Evolutionary conservation across 1,284 basidiomycete genomes (phyloP).

Genomic region (Phellopilus nigrolimitatus): DNA sequence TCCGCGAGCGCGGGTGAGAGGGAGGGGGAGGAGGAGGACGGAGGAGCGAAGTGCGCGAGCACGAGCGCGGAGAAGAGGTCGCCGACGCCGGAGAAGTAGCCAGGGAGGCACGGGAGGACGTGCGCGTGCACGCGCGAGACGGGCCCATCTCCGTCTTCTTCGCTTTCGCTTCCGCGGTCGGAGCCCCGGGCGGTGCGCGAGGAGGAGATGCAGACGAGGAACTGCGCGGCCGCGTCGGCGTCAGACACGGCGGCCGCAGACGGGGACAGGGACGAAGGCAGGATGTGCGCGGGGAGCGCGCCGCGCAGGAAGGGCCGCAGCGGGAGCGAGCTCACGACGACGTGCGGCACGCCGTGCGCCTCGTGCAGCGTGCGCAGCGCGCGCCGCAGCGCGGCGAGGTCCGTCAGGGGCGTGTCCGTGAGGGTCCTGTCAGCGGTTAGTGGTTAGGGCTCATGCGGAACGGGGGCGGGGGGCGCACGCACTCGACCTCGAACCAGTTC

Average conservation of each 20-base stretch:
- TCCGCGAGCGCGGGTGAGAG: too few species aligned
- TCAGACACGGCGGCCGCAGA: too few species aligned
- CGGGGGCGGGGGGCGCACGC: too few species aligned
- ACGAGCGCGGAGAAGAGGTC: conserved; percentile 96
- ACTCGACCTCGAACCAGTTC: conserved; percentile 99
- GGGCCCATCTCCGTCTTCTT: too few species aligned
- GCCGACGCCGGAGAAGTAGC: conserved; percentile 95
- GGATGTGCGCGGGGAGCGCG: conserved; percentile 42
- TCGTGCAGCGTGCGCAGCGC: conserved; percentile 77
- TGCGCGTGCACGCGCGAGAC: conserved; percentile 57
- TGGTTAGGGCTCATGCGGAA: too few species aligned
- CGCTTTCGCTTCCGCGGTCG: conserved; percentile 18
- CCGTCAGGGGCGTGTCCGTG: conserved; percentile 65
- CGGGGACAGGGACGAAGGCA: too few species aligned
- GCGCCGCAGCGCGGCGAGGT: conserved; percentile 57
- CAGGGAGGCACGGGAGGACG: conserved; percentile 76
- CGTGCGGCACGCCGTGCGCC: conserved; percentile 72
- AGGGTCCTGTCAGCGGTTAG: conserved; percentile 65
- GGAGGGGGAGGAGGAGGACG: too few species aligned
- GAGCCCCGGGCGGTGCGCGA: conserved; percentile 31
- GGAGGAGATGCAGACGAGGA: conserved; percentile 77
- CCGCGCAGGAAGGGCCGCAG: conserved; percentile 50
- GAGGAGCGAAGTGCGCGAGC: conserved; percentile 82
- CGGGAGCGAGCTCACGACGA: conserved; percentile 90
- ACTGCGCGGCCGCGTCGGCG: too few species aligned